Percentiles rank a stretch among this genome's conserved stretches.
These are phyloP conservation scores for Oropetium thomaeum DNA, from an alignment of 176 grass and related monocot genomes.

Conservation along the genomic window DNA sequence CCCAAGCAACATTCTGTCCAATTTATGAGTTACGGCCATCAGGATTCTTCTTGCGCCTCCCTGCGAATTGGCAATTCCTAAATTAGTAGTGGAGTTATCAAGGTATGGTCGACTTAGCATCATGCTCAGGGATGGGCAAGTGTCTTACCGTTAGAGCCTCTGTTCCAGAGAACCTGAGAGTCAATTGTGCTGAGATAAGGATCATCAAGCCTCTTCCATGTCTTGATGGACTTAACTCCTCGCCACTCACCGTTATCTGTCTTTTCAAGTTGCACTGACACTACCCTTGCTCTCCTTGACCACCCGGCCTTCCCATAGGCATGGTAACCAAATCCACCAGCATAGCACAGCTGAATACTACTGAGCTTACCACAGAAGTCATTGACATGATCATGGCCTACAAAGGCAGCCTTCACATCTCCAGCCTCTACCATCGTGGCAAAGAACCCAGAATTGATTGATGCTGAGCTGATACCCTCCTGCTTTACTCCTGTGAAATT, in stretches of 20 bases:
- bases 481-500: constrained; percentile 85
- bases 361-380: constrained; percentile 84
- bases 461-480: constrained; percentile 79
- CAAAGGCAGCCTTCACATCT: constrained; percentile 82
- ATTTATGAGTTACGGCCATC: constrained; percentile 29
- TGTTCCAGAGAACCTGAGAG: constrained; percentile 82
- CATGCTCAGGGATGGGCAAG: neutral
- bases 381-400: constrained; percentile 88
- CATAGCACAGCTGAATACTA: constrained; percentile 79
- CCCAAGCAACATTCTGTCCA: neutral
- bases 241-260: constrained; percentile 54
- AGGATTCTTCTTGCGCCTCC: constrained; percentile 48
- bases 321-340: constrained; percentile 96
- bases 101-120: neutral
- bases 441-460: constrained; percentile 94
- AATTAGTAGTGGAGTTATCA: constrained; percentile 13
- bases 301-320: constrained; percentile 92
- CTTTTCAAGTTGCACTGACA: constrained; percentile 78
- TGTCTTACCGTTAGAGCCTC: constrained; percentile 58
- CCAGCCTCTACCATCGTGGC: constrained; percentile 78
- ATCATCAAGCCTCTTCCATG: constrained; percentile 96
- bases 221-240: constrained; percentile 92
- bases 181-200: constrained; percentile 72
- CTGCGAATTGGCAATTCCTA: constrained; percentile 42
- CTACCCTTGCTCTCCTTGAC: constrained; percentile 86